Conservation (phyloP, 306 rosid species). For the Herpetospermum pedunculosum region DNA sequence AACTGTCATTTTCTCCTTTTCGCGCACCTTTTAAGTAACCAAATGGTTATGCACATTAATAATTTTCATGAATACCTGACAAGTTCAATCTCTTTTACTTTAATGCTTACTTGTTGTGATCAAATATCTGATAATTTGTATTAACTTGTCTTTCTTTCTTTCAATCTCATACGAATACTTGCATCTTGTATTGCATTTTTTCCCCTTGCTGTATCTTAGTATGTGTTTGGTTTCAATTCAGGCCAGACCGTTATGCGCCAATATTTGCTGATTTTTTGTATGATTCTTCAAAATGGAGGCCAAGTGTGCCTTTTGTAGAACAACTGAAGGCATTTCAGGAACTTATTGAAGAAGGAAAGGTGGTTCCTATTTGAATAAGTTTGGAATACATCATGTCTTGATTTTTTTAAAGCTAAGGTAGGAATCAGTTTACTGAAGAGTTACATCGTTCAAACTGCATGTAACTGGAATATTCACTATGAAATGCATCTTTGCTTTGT, state of each 20-base stretch:
- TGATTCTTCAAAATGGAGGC: slow-evolving; percentile 77
- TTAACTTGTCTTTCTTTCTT: not conserved
- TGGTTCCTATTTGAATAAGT: slow-evolving; percentile 14
- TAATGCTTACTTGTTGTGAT: not conserved
- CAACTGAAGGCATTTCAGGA: slow-evolving; percentile 85
- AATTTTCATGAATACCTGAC: not conserved
- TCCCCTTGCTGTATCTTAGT: not conserved
- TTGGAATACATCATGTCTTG: not conserved
- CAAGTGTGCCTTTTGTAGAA: slow-evolving; percentile 82
- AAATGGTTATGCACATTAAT: not conserved
- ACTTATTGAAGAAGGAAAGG: slow-evolving; percentile 90
- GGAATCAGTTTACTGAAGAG: not conserved
- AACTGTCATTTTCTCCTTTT: not conserved
- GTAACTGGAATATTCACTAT: not conserved
- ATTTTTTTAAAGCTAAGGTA: not conserved
- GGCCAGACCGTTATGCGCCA: slow-evolving; percentile 91
- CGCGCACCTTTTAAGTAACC: not conserved
- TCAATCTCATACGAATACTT: not conserved
- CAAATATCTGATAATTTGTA: not conserved
- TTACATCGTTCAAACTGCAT: not conserved
- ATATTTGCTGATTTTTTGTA: slow-evolving; percentile 53
- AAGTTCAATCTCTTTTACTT: not conserved
- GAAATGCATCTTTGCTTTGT: not conserved
- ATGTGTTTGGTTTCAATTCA: slow-evolving; percentile 18
- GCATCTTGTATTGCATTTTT: not conserved